phyloP scores from a whole-genome alignment of 78 protist species.

The Polysphondylium violaceum region DNA sequence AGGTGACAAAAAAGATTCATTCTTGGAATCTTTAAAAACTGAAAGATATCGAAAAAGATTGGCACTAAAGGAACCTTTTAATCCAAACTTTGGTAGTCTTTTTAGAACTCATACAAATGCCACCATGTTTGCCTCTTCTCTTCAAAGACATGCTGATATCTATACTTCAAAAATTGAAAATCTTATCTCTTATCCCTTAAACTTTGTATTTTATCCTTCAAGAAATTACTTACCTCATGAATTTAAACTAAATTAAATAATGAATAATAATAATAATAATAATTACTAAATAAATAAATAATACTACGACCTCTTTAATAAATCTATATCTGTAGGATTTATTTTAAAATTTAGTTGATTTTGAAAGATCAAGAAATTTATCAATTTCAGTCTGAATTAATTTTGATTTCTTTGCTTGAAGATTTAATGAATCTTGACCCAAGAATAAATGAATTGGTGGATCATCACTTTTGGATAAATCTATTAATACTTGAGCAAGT shows the following conservation, averaged over 20 bases:
- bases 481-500: not conserved
- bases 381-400: not conserved
- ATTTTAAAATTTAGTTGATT: not conserved
- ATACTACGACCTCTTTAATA: no score
- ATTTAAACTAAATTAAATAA: constrained; percentile 45
- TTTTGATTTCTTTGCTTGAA: not conserved
- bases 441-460: constrained; percentile 11
- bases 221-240: constrained; percentile 70
- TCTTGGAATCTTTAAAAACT: constrained; percentile 33
- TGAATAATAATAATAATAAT: not conserved
- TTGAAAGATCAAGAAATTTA: not conserved
- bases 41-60: constrained; percentile 38
- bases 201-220: constrained; percentile 11
- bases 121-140: constrained; percentile 56
- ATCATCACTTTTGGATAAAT: not conserved
- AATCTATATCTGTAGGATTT: no score
- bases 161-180: constrained; percentile 72
- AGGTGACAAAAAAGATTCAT: constrained; percentile 28
- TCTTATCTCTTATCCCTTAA: constrained; percentile 55
- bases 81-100: constrained; percentile 48
- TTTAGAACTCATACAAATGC: constrained; percentile 71
- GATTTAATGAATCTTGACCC: constrained; percentile 18
- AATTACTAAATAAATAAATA: no score
- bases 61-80: constrained; percentile 64
- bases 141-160: constrained; percentile 76